These are phyloP conservation scores for Xerocomus potaroensis DNA, from an alignment of 768 basidiomycete species.

Conservation along the genomic window DNA sequence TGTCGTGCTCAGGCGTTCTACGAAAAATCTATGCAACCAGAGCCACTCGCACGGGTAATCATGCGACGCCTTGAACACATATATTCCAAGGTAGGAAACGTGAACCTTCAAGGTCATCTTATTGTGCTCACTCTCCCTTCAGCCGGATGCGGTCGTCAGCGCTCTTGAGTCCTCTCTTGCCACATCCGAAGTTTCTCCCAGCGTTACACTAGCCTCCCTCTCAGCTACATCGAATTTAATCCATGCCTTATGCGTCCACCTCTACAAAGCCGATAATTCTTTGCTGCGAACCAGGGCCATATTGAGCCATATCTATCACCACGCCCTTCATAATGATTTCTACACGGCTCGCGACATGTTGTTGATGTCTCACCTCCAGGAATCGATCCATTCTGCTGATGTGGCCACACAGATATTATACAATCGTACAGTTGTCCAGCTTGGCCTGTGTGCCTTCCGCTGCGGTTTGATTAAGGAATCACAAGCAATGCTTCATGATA, in stretches of 20 bases:
- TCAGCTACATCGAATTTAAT: constrained; percentile 71
- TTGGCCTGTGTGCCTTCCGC: constrained; percentile 96
- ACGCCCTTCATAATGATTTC: constrained; percentile 95
- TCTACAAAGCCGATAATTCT: constrained; percentile 90
- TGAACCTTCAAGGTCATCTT: neutral
- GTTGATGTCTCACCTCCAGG: constrained; percentile 97
- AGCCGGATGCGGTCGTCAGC: constrained; percentile 92
- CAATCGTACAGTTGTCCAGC: constrained; percentile 95
- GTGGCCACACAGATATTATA: constrained; percentile 97
- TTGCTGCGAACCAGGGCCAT: constrained; percentile 94
- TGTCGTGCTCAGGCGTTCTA: constrained; percentile 91
- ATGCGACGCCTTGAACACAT: constrained; percentile 98
- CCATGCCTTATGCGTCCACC: constrained; percentile 82
- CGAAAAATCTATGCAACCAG: constrained; percentile 71
- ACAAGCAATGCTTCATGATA: constrained; percentile 89
- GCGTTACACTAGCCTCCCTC: constrained; percentile 52
- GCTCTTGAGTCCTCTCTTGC: constrained; percentile 77
- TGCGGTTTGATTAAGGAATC: constrained; percentile 92
- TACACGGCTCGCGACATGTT: constrained; percentile 97
- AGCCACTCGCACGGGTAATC: constrained; percentile 80
- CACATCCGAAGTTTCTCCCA: constrained; percentile 55
- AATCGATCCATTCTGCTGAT: constrained; percentile 93
- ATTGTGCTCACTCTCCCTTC: constrained; percentile 9
- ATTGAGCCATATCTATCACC: constrained; percentile 96
- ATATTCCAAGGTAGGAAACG: constrained; percentile 78